A percentile compares a stretch with the other conserved stretches of the same genome.
These are phyloP conservation scores for Mycosphaerelloides madeirae DNA, from an alignment of 2,329 filamentous ascomycete species.

Conservation along the genomic window DNA sequence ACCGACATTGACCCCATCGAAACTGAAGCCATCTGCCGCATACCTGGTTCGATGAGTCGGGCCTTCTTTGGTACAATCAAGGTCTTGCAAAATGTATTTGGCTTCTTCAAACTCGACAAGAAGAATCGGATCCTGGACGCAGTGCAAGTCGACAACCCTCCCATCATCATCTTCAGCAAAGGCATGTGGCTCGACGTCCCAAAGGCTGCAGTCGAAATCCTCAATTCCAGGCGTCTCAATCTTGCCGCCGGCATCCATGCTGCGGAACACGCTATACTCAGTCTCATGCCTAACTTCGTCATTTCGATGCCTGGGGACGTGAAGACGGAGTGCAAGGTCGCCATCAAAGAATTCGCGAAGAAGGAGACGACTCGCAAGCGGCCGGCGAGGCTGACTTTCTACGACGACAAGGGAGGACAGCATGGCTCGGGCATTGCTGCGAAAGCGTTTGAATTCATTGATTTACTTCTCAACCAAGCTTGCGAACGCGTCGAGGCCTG, in stretches of 20 bases:
- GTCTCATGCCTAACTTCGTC: conserved; percentile 84
- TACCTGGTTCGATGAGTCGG: conserved; percentile 58
- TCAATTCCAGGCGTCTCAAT: conserved; percentile 68
- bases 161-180: conserved; percentile 76
- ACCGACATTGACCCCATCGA: conserved; percentile 92
- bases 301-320: conserved; percentile 87
- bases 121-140: conserved; percentile 82
- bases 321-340: conserved; percentile 87
- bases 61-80: conserved; percentile 85
- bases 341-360: conserved; percentile 78
- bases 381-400: conserved; percentile 85
- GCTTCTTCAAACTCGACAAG: conserved; percentile 95
- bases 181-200: conserved; percentile 97
- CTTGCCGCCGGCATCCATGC: conserved; percentile 88
- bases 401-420: conserved; percentile 86
- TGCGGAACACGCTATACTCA: conserved; percentile 85
- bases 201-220: conserved; percentile 68
- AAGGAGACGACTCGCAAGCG: conserved; percentile 68
- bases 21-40: conserved; percentile 77
- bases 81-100: conserved; percentile 84
- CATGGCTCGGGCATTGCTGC: conserved; percentile 80
- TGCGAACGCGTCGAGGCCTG: conserved; percentile 72
- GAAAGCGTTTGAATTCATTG: conserved; percentile 91
- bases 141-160: conserved; percentile 87
- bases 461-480: conserved; percentile 70